phyloP scores from a whole-genome alignment of 371 early-diverging fungal species.

The Mortierella sp. region DNA sequence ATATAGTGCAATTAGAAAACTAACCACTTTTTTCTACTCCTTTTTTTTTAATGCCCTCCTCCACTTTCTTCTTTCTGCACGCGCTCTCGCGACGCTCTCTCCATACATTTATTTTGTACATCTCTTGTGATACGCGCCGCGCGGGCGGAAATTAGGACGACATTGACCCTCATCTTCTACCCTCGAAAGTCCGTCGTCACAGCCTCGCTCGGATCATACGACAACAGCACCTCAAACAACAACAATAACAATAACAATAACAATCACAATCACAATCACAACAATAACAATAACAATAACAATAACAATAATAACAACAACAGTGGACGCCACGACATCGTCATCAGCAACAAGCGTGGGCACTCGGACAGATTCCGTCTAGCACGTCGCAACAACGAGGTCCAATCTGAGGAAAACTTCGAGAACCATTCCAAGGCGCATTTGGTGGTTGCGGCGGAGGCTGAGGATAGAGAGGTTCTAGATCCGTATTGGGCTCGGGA shows the following conservation, averaged over 20 bases:
- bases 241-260: conserved; percentile 1
- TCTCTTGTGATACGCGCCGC: neutral
- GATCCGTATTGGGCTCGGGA: neutral
- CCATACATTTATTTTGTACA: neutral
- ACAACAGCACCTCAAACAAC: neutral
- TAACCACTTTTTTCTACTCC: neutral
- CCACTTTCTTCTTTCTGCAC: neutral
- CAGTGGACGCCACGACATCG: neutral
- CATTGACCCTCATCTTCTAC: conserved; percentile 43
- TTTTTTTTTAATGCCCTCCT: neutral
- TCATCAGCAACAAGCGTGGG: neutral
- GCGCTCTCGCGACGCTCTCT: neutral
- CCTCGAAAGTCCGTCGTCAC: conserved; percentile 37
- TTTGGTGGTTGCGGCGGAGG: neutral
- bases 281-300: neutral
- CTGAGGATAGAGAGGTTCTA: neutral
- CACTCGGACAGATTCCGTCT: neutral
- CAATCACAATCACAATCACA: too few species aligned
- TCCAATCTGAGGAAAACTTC: neutral
- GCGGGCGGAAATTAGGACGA: conserved; percentile 9
- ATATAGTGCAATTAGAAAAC: neutral
- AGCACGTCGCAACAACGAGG: neutral
- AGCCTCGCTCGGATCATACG: conserved; percentile 23
- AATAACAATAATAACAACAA: conserved; percentile 1
- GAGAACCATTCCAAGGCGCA: neutral